Base-by-base conservation (phyloP, 106 monocot genomes). In the Ottelia alismoides region DNA sequence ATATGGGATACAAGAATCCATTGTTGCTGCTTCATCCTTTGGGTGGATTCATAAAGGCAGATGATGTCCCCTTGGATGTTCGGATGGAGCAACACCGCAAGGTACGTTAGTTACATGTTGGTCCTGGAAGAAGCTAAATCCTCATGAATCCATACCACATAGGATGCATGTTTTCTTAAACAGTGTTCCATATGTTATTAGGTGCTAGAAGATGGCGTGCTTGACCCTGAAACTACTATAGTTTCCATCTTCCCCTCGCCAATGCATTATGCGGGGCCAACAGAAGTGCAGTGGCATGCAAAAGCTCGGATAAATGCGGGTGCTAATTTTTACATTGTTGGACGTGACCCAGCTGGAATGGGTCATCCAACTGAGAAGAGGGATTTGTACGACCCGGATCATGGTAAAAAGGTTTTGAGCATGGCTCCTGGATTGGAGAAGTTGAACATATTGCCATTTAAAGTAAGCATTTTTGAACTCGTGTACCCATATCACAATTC, bases 241-340 rank as follows among this genome's bases (percentile, higher is more conserved):
- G 98, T 98, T 27, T 45, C 90, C 49, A 98, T 98, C 55, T 98
- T 98, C 50, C 98, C 98, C 54, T 98, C 98, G 0, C 98, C 98
- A 0, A 98, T 98, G 98, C 85, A 98, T 68, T 98, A 98, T 65
- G 98, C 98, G 0, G 98, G 98, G 16, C 96, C 96, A 55, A 98
- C 96, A 28, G 96, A 98, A 73, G 98, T 90, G 18, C 98, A 98
- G 30, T 98, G 98, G 98, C 98, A 98, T 68, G 98, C 98, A 12
- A 98, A 98, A 59, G 98, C 98, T 22, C 26, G 98, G 27, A 72
- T 98, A n/a, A 98, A 98, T 60, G 89, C 98, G 1, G 98, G 98
- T 7, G 98, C 98, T 47, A 98, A 98, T 72, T 98, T 98, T 53
- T 98, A 98, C 64, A 98, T 98, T 51, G 98, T 98, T 58, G 98